Evolutionary conservation across 805 yeast species (phyloP), one percentile per base, ranked within the genome.

Genomic region (Candida sakaeoensis): DNA sequence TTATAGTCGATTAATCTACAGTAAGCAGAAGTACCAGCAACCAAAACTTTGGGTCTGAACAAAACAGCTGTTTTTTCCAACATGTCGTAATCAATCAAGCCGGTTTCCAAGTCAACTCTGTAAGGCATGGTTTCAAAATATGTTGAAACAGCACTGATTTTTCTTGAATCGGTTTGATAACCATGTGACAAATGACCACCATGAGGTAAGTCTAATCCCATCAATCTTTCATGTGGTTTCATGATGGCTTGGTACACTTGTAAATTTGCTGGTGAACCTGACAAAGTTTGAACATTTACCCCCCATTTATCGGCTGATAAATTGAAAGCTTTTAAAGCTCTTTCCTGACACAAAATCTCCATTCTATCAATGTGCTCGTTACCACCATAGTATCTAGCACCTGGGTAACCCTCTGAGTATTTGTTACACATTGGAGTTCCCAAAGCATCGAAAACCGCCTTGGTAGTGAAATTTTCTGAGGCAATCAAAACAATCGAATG

Each of bases 171-270:
- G 39, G 96, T 86, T 72, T 89, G 96, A 70, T 91, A 91, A 53
- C 99, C 99, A 61, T 91, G 99, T 31, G 95, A 85, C 61, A 91
- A 77, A 64, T 91, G 99, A 50, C 99, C 99, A 55, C 99, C 99
- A 57, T 91, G 97, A 45, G 99, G 98, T 59, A 91, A 77, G 63
- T 91, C 98, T 49, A 91, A 77, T 54, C 99, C 99, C 99, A 91
- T 91, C 50, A 91, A 67, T 63, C 98, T 80, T 57, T 89, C 98
- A 50, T 89, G 93, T 37, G 85, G 88, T 54, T 85, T 83, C 77
- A 91, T 66, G 36, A 91, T 65, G 22, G 97, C 95, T 42, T 89
- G 85, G 66, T 91, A 91, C 24, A 89, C 89, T 54, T 91, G 87
- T 62, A 91, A 75, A 66, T 91, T 91, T 40, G 98, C 98, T 49